Base-by-base conservation (phyloP, 805 yeast genomes). In the Teunomyces kruisii region DNA sequence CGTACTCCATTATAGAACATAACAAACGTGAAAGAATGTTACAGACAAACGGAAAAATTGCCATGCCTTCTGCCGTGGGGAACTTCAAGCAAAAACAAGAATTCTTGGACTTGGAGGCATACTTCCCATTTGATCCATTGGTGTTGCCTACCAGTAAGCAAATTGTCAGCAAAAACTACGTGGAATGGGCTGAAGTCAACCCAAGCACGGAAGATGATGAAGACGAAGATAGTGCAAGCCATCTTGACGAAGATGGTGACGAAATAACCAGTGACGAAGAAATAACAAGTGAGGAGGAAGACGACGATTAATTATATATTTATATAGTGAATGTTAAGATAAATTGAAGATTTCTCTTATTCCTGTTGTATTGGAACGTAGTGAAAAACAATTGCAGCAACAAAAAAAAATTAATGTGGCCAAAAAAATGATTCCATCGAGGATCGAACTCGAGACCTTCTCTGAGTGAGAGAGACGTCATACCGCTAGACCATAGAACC, bases 111-210 rank as follows among this genome's bases (percentile, higher is more conserved):
- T 72, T 92, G 42, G 97, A 91, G 62, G 90, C 94, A n/a, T 92
- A 89, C 62, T 92, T 92, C 66, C 99, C 99, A 9, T 92, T 88
- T 62, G 98, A 92, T 70, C 99, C 99, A 1, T 66, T 94, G 49
- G 80, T 86, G 41, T 75, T 92, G 50, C 85, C 83, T 37, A 66
- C 66, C 9, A 78, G 88, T 39, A 80, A 83, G 55, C 62, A 67
- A 32, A 61, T 80, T 28, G 67, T 94, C 45, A 70, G 75, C 27
- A 72, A 67, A 5, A 74, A 76, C 47, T 72, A 70, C 43, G 81
- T 91, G 22, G 94, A 90, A 56, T 92, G 98, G 98, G 57, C 67
- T 5, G 68, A 68, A 32, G 76, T 70, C 15, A 70, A 72, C 43
- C 76, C 76, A 6, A 62, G 61, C 38, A 76, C 76, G 30, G 90